phyloP scores from a whole-genome alignment of 495 filamentous ascomycete genomes.

The Friedmanniomyces endolithicus region DNA sequence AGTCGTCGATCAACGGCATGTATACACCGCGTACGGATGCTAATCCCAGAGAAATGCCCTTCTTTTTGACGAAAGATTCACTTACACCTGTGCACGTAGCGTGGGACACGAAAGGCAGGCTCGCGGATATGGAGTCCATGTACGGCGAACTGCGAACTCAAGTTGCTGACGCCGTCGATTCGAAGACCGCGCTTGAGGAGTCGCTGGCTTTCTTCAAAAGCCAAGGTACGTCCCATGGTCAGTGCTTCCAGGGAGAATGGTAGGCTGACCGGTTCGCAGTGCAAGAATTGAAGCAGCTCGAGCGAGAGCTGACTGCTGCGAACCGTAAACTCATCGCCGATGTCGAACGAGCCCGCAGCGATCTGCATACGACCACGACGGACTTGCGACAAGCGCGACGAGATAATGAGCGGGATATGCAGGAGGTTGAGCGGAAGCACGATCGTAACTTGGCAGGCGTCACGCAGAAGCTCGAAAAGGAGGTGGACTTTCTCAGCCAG shows the following conservation, averaged over 20 bases:
- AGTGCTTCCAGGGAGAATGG: no score
- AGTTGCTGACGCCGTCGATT: slow-evolving; percentile 48
- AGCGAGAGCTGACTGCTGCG: slow-evolving; percentile 42
- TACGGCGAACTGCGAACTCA: slow-evolving; percentile 47
- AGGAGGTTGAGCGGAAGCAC: slow-evolving; percentile 38
- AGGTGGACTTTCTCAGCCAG: slow-evolving; percentile 24
- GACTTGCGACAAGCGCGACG: slow-evolving; percentile 40
- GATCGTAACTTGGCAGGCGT: slow-evolving; percentile 28
- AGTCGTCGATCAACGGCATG: slow-evolving; percentile 23
- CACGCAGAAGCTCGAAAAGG: slow-evolving; percentile 18
- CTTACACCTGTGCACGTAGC: slow-evolving; percentile 46
- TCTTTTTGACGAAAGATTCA: slow-evolving; percentile 57
- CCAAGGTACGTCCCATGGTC: slow-evolving; percentile 45
- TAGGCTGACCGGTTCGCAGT: slow-evolving; percentile 35
- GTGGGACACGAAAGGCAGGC: slow-evolving; percentile 57
- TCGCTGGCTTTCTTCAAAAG: slow-evolving; percentile 56
- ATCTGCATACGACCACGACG: slow-evolving; percentile 31
- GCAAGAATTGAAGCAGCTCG: slow-evolving; percentile 48
- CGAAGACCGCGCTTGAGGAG: slow-evolving; percentile 53
- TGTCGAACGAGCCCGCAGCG: slow-evolving; percentile 43
- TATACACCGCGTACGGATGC: slow-evolving; percentile 27
- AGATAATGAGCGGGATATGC: slow-evolving; percentile 45
- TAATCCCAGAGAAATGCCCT: slow-evolving; percentile 22
- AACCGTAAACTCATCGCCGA: slow-evolving; percentile 47
- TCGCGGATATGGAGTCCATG: slow-evolving; percentile 53